phyloP scores from a whole-genome alignment of 345 rosid genomes.

The Abelmoschus esculentus region DNA sequence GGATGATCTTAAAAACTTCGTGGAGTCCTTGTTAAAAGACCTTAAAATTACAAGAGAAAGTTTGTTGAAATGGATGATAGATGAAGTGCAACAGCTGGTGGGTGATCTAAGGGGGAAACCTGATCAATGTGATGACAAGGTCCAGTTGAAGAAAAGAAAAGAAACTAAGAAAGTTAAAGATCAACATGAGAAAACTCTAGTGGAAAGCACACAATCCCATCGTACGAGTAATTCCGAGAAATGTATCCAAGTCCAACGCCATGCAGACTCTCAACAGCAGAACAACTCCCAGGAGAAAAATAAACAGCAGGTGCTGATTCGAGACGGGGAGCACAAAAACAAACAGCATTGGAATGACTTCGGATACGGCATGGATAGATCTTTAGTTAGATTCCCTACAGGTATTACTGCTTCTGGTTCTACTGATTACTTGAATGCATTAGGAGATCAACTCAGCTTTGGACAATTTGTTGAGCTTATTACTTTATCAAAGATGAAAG shows the following conservation, averaged over 20 bases:
- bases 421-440: constrained; percentile 6
- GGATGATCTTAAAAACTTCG: constrained; percentile 31
- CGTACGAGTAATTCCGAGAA: constrained; percentile 16
- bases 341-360: constrained; percentile 8
- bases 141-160: constrained; percentile 9
- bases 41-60: constrained; percentile 37
- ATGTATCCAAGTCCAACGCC: constrained; percentile 9
- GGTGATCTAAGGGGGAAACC: constrained; percentile 23
- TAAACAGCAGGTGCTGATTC: constrained; percentile 13
- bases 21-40: constrained; percentile 41
- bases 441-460: constrained; percentile 12
- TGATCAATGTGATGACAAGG: constrained; percentile 13
- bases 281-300: constrained; percentile 13
- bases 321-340: constrained; percentile 11
- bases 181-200: constrained; percentile 10
- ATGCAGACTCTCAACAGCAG: constrained; percentile 8
- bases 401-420: constrained; percentile 12
- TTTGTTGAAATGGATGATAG: constrained; percentile 42
- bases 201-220: constrained; percentile 16
- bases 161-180: constrained; percentile 10
- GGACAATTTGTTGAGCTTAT: constrained; percentile 20
- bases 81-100: constrained; percentile 34
- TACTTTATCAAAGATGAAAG: constrained; percentile 15
- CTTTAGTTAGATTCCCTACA: constrained; percentile 11
- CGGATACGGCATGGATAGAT: constrained; percentile 2